Base-by-base conservation (phyloP, 108 stramenopile genomes). In the Cylindrotheca fusiformis region DNA sequence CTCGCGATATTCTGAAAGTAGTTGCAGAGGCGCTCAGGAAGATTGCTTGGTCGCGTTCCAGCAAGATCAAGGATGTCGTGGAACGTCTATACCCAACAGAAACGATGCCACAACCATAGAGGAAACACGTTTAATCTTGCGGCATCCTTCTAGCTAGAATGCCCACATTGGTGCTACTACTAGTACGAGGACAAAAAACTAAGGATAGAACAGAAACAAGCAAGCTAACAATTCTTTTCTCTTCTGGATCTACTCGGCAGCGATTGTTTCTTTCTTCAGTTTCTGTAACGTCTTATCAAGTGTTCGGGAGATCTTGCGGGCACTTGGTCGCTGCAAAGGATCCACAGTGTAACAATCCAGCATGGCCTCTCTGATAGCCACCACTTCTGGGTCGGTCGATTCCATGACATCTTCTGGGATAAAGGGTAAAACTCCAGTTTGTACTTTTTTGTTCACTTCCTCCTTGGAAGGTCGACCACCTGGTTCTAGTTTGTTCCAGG, bases 361-460 rank as follows among this genome's bases (percentile, higher is more conserved):
- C 82, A 90, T 90, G 14, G 77, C 88, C 17, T 78, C 69, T 31
- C 85, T 80, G 71, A 90, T 90, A 4, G 80, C 80, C 18, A 72
- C 55, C 2, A 86, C 68, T 51, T 81, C 88, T 2, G 75, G 68
- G 48, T 86, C 76, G 0, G 31, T 45, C 3, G 84, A 74, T 14
- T 76, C 53, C 56, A 60, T 30, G 28, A 84, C 60, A 21, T 75
- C 36, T 17, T 75, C 69, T 1, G 85, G 83, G 24, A 90, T 78
- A 23, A 48, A 61, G 2, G 88, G 88, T 27, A 86, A 36, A 2
- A 54, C 56, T 12, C 88, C 88, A 27, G 51, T 48, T 52, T 75
- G 60, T 10, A 89, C 82, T 55, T 77, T 71, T 2, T 67, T 56
- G 27, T 56, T 65, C 1, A 90, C 55, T 49, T 72, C 70, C 19